Conservation (phyloP, 2,329 filamentous ascomycete genomes). For the Cadophora sp. region DNA sequence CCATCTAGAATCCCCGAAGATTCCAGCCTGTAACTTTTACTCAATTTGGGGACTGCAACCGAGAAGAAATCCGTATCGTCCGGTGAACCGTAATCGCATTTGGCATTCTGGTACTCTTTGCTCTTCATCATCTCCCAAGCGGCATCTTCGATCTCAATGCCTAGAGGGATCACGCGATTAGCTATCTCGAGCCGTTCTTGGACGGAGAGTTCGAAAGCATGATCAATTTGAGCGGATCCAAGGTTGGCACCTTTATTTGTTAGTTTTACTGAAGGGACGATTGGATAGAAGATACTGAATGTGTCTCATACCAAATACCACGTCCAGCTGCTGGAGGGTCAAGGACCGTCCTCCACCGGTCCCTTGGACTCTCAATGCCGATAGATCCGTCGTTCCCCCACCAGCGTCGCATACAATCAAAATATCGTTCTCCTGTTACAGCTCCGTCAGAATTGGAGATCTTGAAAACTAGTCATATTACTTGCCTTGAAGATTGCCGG, state of each 20-base stretch:
- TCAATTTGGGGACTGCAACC: conserved; percentile 46
- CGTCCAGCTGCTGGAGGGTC: conserved; percentile 31
- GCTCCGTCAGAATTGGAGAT: neutral
- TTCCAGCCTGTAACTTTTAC: conserved; percentile 45
- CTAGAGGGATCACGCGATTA: conserved; percentile 37
- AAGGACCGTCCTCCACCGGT: conserved; percentile 41
- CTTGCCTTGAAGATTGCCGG: conserved; percentile 30
- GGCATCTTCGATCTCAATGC: conserved; percentile 45
- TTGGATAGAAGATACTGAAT: no score
- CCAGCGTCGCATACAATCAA: conserved; percentile 58
- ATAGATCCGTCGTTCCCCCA: conserved; percentile 54
- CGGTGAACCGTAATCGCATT: conserved; percentile 49
- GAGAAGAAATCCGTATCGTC: conserved; percentile 46
- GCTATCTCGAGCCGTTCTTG: conserved; percentile 43
- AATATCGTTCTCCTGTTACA: conserved; percentile 45
- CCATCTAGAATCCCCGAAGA: conserved; percentile 38
- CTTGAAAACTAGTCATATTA: neutral
- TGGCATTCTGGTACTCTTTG: conserved; percentile 49
- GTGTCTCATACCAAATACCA: conserved; percentile 33
- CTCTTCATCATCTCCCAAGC: conserved; percentile 51
- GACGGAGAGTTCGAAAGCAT: conserved; percentile 48
- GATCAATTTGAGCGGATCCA: conserved; percentile 50
- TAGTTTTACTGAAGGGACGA: neutral
- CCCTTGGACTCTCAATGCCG: conserved; percentile 46
- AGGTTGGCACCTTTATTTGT: conserved; percentile 36